Evolutionary conservation across 1,284 basidiomycete genomes (phyloP).

Genomic region (Stereum hirsutum): DNA sequence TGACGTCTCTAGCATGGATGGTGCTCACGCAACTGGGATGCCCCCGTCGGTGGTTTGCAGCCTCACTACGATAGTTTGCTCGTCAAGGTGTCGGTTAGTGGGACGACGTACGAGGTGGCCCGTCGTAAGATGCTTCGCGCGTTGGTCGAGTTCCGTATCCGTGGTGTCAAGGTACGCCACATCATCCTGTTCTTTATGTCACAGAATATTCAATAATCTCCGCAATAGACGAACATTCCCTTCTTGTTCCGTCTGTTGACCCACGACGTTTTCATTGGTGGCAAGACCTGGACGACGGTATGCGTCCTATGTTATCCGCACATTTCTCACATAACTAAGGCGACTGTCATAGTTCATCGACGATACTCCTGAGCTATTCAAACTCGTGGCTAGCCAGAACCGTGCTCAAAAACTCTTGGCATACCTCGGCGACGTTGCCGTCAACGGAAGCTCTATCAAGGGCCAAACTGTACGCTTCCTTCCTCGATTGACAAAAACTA

Average conservation of each 20-base stretch:
- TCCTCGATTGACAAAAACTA: neutral
- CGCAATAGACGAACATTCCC: slow-evolving; percentile 91
- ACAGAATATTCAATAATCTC: slow-evolving; percentile 4
- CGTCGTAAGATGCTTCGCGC: slow-evolving; percentile 98
- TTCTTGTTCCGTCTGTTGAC: slow-evolving; percentile 98
- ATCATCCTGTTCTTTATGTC: neutral
- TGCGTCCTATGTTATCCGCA: neutral
- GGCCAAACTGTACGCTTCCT: slow-evolving; percentile 54
- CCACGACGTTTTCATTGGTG: slow-evolving; percentile 94
- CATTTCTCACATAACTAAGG: slow-evolving; percentile 6
- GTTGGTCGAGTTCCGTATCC: slow-evolving; percentile 98
- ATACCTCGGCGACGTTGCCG: slow-evolving; percentile 95
- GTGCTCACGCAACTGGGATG: too few species aligned
- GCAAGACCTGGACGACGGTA: slow-evolving; percentile 97
- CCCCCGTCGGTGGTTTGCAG: too few species aligned
- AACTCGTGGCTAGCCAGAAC: slow-evolving; percentile 95
- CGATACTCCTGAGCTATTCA: slow-evolving; percentile 98
- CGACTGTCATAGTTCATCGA: slow-evolving; percentile 78
- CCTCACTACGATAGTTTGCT: slow-evolving; percentile 98
- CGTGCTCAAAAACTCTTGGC: slow-evolving; percentile 96
- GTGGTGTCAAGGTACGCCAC: slow-evolving; percentile 81
- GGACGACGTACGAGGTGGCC: slow-evolving; percentile 97
- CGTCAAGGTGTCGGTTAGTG: slow-evolving; percentile 94
- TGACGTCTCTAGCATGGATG: neutral
- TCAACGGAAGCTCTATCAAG: slow-evolving; percentile 97